Conservation (phyloP, 2,329 filamentous ascomycete genomes). For the Dactylonectria estremocensis region DNA sequence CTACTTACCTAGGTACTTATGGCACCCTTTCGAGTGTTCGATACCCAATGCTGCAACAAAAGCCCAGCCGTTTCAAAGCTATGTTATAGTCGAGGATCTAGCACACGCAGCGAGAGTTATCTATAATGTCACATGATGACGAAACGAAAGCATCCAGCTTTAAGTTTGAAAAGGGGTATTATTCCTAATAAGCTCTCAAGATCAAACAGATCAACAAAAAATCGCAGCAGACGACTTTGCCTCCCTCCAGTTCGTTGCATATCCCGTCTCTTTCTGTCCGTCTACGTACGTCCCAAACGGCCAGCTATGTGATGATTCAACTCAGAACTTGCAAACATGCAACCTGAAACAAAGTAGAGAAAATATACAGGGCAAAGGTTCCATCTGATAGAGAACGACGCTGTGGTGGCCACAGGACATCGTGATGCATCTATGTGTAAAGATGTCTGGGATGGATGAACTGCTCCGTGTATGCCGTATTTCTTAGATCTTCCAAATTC, state of each 20-base stretch:
- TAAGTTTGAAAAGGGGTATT: slow-evolving; percentile 47
- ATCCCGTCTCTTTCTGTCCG: slow-evolving; percentile 27
- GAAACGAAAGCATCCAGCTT: neutral
- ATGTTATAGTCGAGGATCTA: too few relatives aligned
- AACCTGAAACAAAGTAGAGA: slow-evolving; percentile 24
- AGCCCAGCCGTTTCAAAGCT: too few relatives aligned
- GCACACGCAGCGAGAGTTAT: too few relatives aligned
- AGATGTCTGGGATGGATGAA: slow-evolving; percentile 39
- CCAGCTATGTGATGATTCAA: slow-evolving; percentile 26
- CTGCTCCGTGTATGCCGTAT: slow-evolving; percentile 35
- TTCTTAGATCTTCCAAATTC: slow-evolving; percentile 33
- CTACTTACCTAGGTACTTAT: too few relatives aligned
- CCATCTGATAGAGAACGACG: slow-evolving; percentile 33
- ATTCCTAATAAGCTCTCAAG: slow-evolving; percentile 48
- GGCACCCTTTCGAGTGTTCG: too few relatives aligned
- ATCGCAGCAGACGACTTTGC: slow-evolving; percentile 35
- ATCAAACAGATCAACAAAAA: slow-evolving; percentile 44
- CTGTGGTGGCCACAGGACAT: slow-evolving; percentile 33
- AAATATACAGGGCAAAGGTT: slow-evolving; percentile 8
- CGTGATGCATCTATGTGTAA: slow-evolving; percentile 39
- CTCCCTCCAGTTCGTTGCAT: slow-evolving; percentile 28
- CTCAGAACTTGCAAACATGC: slow-evolving; percentile 26
- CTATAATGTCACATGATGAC: neutral
- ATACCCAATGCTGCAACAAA: too few relatives aligned
- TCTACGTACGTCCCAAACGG: slow-evolving; percentile 22